Evolutionary conservation across 306 rosid species (phyloP).

Genomic region (Lathyrus sativus): DNA sequence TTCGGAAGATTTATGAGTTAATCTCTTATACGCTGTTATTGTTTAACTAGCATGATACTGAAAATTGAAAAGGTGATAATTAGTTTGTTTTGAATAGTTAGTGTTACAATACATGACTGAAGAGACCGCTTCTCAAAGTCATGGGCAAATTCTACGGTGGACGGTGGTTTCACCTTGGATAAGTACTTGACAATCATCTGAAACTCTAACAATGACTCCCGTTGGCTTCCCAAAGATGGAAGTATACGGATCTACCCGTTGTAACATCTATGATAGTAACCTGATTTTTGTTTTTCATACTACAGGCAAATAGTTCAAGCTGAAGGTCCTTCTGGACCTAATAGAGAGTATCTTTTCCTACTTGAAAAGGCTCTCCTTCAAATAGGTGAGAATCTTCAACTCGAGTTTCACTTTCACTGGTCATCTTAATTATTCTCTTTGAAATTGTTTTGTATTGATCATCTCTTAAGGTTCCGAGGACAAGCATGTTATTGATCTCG

Average conservation of each 20-base stretch:
- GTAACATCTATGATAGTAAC: background rate
- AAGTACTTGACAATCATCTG: background rate
- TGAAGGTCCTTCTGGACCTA: conserved; percentile 90
- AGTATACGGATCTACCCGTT: background rate
- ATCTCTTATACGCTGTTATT: too few species aligned
- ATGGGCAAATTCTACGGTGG: background rate
- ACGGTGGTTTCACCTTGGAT: background rate
- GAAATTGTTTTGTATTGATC: background rate
- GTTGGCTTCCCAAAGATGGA: background rate
- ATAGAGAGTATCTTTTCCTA: conserved; percentile 81
- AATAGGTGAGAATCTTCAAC: conserved; percentile 54
- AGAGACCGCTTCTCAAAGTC: background rate
- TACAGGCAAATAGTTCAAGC: conserved; percentile 73
- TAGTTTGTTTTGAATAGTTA: too few species aligned
- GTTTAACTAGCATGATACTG: too few species aligned
- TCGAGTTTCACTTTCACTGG: background rate
- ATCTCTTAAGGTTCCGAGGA: conserved; percentile 62
- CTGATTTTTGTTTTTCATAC: background rate
- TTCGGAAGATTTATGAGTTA: too few species aligned
- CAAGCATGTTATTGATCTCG: conserved; percentile 74
- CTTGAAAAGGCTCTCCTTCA: conserved; percentile 78
- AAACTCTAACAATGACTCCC: background rate
- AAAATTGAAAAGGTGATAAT: too few species aligned
- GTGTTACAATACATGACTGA: background rate
- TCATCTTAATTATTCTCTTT: conserved; percentile 27